These are phyloP conservation scores for Macrolepiota albuminosa DNA, from an alignment of 768 basidiomycete genomes.

Conservation along the genomic window DNA sequence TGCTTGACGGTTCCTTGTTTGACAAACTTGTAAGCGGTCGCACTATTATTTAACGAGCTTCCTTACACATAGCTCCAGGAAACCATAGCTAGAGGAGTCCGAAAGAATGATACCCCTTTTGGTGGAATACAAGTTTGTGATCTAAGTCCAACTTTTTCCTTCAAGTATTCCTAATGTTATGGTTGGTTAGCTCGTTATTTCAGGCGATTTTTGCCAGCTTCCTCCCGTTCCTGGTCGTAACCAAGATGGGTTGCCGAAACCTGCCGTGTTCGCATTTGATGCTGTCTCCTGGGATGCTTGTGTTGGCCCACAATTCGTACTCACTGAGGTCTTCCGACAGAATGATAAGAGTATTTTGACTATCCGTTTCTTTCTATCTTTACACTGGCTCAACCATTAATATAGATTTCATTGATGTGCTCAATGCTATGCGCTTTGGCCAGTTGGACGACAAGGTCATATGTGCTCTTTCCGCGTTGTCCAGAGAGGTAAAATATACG, in stretches of 20 bases:
- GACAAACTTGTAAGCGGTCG: constrained; percentile 63
- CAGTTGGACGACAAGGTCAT: constrained; percentile 38
- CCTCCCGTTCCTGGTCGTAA: constrained; percentile 67
- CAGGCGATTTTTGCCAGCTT: constrained; percentile 89
- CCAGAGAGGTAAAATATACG: constrained; percentile 51
- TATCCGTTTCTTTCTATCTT: neutral
- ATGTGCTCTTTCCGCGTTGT: constrained; percentile 48
- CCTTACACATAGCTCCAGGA: constrained; percentile 35
- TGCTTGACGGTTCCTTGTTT: constrained; percentile 79
- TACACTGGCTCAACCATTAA: neutral
- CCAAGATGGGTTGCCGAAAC: constrained; percentile 42
- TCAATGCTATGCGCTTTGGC: constrained; percentile 86
- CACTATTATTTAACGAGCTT: neutral
- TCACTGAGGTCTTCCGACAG: constrained; percentile 83
- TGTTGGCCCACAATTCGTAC: constrained; percentile 46
- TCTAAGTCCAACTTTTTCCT: neutral
- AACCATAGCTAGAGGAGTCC: constrained; percentile 53
- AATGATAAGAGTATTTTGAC: constrained; percentile 61
- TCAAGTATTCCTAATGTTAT: neutral
- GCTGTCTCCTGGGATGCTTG: constrained; percentile 65
- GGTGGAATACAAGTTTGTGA: constrained; percentile 76
- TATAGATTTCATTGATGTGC: constrained; percentile 72
- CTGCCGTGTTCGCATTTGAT: constrained; percentile 73
- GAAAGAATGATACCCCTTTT: constrained; percentile 55
- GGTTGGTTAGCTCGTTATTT: constrained; percentile 59